Evolutionary conservation across 208 protist species (phyloP).

Genomic region (Jaenimonas drosophilae): DNA sequence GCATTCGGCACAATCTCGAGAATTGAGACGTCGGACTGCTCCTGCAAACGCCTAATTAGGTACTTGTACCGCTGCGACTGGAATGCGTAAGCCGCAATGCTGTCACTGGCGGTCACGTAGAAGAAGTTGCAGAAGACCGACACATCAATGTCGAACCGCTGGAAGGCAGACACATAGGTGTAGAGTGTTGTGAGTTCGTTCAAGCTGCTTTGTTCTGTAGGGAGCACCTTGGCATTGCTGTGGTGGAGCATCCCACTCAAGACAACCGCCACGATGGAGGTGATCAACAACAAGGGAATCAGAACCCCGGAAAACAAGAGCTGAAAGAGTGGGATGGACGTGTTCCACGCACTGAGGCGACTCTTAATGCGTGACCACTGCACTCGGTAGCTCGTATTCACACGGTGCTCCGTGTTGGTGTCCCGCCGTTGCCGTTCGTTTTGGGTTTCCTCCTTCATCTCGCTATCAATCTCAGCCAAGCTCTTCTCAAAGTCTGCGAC

Average conservation of each 20-base stretch:
- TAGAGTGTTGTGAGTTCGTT: constrained; percentile 1
- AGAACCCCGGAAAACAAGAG: constrained; percentile 1
- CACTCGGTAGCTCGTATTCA: constrained; percentile 4
- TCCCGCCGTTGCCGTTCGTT: not conserved
- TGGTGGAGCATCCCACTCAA: not conserved
- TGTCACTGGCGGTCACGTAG: not conserved
- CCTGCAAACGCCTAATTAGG: not conserved
- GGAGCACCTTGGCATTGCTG: not conserved
- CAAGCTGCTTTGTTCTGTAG: not conserved
- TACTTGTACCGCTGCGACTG: not conserved
- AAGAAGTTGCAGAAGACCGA: constrained; percentile 11
- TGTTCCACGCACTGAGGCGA: not conserved
- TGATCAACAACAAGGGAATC: constrained; percentile 1
- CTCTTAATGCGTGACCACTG: constrained; percentile 7
- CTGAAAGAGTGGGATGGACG: constrained; percentile 1
- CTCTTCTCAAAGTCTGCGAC: constrained; percentile 9
- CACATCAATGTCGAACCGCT: constrained; percentile 3
- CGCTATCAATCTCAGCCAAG: constrained; percentile 4
- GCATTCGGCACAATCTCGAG: not conserved
- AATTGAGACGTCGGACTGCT: not conserved
- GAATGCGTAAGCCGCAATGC: constrained; percentile 3
- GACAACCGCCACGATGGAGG: not conserved
- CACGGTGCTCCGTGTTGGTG: constrained; percentile 2
- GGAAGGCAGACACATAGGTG: constrained; percentile 3
- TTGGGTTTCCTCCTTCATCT: constrained; percentile 1